phyloP scores from a whole-genome alignment of 345 rosid genomes.

The Lepidium sativum region DNA sequence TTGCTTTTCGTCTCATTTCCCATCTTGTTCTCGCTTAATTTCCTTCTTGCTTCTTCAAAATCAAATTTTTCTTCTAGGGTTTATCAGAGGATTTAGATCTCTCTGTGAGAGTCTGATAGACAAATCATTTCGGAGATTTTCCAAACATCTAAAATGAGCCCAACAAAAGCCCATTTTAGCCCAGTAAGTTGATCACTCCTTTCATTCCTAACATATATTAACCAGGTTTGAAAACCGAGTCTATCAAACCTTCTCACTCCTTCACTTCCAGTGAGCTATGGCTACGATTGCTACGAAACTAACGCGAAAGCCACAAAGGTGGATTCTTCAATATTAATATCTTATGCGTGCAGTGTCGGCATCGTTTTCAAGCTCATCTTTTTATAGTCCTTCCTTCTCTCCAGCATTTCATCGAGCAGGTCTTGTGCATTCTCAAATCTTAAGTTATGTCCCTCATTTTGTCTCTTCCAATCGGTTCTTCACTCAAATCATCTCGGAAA shows the following conservation, averaged over 20 bases:
- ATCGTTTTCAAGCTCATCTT: conserved; percentile 1
- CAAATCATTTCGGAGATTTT: not conserved
- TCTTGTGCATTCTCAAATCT: conserved; percentile 3
- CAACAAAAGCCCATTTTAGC: not conserved
- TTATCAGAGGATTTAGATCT: not conserved
- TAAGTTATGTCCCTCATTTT: conserved; percentile 6
- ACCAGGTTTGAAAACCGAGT: no score
- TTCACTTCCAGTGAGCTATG: conserved; percentile 9
- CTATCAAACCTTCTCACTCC: not conserved
- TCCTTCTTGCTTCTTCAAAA: not conserved
- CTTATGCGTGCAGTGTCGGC: not conserved
- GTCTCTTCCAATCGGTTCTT: conserved; percentile 28
- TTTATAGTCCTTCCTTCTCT: conserved; percentile 13
- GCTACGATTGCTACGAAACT: conserved; percentile 14
- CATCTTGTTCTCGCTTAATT: conserved; percentile 1
- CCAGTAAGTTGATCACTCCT: not conserved
- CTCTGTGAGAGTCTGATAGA: not conserved
- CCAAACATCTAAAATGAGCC: not conserved
- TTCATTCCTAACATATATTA: no score
- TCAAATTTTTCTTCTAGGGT: conserved; percentile 2
- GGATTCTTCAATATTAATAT: not conserved
- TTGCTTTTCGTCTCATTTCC: conserved; percentile 29
- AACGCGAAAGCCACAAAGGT: not conserved
- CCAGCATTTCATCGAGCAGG: conserved; percentile 51
- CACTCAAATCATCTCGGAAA: conserved; percentile 17